Evolutionary conservation across 2,329 filamentous ascomycete genomes (phyloP).

Genomic region (Paecilomyces sp.): DNA sequence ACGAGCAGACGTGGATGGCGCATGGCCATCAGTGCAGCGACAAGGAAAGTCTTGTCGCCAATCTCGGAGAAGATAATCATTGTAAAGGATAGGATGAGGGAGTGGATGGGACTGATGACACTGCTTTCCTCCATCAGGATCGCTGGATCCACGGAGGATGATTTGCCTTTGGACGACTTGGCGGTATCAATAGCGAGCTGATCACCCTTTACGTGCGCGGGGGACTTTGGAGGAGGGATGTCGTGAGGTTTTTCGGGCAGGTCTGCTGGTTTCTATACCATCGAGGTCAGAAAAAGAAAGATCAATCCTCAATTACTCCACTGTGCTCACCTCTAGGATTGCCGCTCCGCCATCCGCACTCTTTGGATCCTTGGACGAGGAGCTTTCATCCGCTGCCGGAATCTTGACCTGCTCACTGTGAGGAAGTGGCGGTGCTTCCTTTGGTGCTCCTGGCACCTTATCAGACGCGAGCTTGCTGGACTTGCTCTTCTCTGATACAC

Average conservation of each 20-base stretch:
- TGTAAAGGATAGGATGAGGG: constrained; percentile 82
- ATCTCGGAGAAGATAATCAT: constrained; percentile 98
- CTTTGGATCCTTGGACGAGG: constrained; percentile 30
- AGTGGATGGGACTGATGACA: constrained; percentile 74
- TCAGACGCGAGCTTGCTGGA: constrained; percentile 61
- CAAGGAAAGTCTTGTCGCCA: constrained; percentile 96
- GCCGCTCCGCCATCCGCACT: constrained; percentile 36
- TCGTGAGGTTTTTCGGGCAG: constrained; percentile 73
- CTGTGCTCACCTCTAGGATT: constrained; percentile 47
- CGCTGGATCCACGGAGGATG: not conserved
- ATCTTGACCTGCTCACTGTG: constrained; percentile 73
- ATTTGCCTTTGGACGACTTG: constrained; percentile 23
- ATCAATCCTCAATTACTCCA: not conserved
- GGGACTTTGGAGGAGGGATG: constrained; percentile 59
- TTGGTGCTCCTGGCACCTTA: constrained; percentile 75
- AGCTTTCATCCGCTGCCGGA: constrained; percentile 24
- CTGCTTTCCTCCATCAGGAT: constrained; percentile 11
- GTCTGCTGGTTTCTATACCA: constrained; percentile 65
- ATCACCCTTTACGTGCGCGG: constrained; percentile 33
- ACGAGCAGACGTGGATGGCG: constrained; percentile 89
- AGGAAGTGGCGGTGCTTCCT: constrained; percentile 74
- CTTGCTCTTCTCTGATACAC: constrained; percentile 81
- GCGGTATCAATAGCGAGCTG: constrained; percentile 23
- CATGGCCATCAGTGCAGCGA: constrained; percentile 98
- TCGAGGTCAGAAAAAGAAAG: constrained; percentile 1